Base-by-base conservation (phyloP, 1,284 basidiomycete genomes). In the Bondarzewia mesenterica region DNA sequence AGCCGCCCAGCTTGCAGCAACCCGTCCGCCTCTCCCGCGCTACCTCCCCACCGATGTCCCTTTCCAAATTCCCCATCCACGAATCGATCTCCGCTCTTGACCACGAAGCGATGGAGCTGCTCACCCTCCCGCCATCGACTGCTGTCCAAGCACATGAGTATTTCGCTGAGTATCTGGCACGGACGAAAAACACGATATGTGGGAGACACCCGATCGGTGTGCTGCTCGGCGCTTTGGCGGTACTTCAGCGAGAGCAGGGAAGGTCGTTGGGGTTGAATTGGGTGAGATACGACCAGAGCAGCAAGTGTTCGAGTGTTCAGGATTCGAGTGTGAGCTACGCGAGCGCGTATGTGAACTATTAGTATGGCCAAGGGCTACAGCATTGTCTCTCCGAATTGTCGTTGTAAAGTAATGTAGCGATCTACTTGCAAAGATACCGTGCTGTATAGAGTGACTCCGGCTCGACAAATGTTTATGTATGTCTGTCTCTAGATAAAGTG, bases 301-400 rank as follows among this genome's bases (percentile, higher is more conserved):
- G 83, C 60, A 68, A 77, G 52, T 93, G 89, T 60, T 52, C 72
- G 50, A 78, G 66, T 5, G 63, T 86, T 41, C 69, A 72, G 37
- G 92, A 94, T 64, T 91, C 87, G 42, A 95, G 92, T 60, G 95
- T 99, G 29, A 95, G 91, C 63, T 99, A 99, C 64, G 94, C 93
- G 2, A 93, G 91, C 60, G 95, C 86, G 21, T 90, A 81, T 66
- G 68, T 91, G 43, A 72, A 67, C 39, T 77, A 85, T 52, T 71
- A 59, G 58, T 4, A 20, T n/a, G n/a, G 3, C 18, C 22, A n/a
- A 12, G 20, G 27, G 7, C 16, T 15, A 26, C 3, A 35, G 26
- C 27, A 3, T 20, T 20, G 20, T n/a, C 15, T 10, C 6, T 21
- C 23, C 18, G 18, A 20, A 14, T 18, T 18, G 8, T 7, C 38